These are phyloP conservation scores for Aspergillus thermomutatus DNA, from an alignment of 2,329 filamentous ascomycete species.

Conservation along the genomic window DNA sequence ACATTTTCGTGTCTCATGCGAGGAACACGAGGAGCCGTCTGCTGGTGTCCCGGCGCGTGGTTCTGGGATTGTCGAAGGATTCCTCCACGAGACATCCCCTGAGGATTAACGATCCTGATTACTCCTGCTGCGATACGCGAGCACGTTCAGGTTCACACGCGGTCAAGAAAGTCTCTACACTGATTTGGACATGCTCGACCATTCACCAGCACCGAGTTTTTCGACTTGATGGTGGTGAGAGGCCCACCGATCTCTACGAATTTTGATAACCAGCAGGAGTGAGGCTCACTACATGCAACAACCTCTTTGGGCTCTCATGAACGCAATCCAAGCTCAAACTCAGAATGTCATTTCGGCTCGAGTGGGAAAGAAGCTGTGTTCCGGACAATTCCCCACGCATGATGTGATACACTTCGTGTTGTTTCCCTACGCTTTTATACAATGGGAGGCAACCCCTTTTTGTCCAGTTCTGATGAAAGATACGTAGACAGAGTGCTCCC, in stretches of 20 bases:
- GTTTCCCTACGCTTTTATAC: neutral
- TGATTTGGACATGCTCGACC: neutral
- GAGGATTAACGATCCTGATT: neutral
- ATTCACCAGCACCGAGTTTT: neutral
- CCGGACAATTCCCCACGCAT: neutral
- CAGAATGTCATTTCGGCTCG: neutral
- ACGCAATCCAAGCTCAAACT: neutral
- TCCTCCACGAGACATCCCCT: no score
- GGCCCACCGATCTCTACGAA: neutral
- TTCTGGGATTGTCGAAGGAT: neutral
- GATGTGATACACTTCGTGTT: neutral
- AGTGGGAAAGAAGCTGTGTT: constrained; percentile 2
- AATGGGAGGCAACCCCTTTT: no score
- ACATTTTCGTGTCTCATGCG: neutral
- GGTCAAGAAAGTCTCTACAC: neutral
- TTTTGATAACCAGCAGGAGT: neutral
- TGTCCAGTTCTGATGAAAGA: neutral
- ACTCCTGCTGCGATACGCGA: neutral
- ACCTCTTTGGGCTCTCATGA: neutral
- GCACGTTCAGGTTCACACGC: neutral
- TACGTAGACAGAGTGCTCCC: neutral
- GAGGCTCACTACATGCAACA: neutral
- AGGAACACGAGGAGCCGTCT: neutral
- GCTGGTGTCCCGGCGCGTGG: neutral
- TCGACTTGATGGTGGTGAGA: neutral